Evolutionary conservation across 345 rosid species (phyloP).

Genomic region (Syzygium aqueum): DNA sequence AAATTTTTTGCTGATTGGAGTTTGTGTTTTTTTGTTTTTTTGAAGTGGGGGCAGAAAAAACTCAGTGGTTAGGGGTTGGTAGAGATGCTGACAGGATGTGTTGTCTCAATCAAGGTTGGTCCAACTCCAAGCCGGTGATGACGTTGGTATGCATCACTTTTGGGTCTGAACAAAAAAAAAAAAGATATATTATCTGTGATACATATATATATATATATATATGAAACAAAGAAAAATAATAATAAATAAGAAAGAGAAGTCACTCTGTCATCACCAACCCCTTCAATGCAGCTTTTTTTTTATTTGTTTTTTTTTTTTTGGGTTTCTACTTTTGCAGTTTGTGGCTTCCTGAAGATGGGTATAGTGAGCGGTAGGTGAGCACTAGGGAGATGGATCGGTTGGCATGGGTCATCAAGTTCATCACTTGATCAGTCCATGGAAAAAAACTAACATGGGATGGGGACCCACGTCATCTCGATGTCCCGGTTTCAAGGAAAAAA

Average conservation of each 20-base stretch:
- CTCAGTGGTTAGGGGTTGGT: constrained; percentile 68
- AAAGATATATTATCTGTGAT: not conserved
- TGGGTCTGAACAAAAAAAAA: not conserved
- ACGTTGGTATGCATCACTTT: not conserved
- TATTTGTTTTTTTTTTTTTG: too few species aligned
- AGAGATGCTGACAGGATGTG: constrained; percentile 38
- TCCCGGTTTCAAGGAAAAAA: not conserved
- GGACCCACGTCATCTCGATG: not conserved
- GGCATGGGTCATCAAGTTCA: not conserved
- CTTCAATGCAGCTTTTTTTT: not conserved
- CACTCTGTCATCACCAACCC: not conserved
- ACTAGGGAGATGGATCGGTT: not conserved
- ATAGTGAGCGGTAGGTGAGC: not conserved
- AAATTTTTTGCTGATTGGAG: not conserved
- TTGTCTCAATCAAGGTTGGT: not conserved
- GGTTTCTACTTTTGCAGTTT: too few species aligned
- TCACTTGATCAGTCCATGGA: not conserved
- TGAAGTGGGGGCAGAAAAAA: not conserved
- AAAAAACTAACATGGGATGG: not conserved
- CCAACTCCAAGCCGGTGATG: not conserved
- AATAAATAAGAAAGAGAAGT: not conserved
- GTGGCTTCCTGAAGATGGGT: not conserved
- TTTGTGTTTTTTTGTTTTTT: not conserved
- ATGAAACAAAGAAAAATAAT: not conserved
- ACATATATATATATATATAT: too few species aligned